Base-by-base conservation (phyloP, 352 stramenopile genomes). In the Globisporangium canariense region DNA sequence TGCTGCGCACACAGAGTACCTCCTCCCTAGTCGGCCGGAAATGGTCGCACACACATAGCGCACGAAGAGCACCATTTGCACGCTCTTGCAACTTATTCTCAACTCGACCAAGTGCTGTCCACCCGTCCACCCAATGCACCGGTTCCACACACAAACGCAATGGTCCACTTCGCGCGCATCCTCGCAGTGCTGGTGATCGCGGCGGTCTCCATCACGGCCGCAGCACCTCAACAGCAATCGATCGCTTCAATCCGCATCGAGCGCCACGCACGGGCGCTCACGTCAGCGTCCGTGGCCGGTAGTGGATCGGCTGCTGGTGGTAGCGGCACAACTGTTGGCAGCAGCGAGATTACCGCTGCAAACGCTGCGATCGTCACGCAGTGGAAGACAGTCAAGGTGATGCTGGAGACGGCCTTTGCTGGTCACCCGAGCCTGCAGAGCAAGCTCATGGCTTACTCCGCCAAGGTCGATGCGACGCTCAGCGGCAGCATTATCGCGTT, bases 311-410 rank as follows among this genome's bases (percentile, higher is more conserved):
- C 25, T 56, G 50, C 25, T 55, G 20, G 22, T 1, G 20, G 22
- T 11, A 22, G 51, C n/a, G 30, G 5, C 18, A 30, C 25, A 11
- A n/a, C 20, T 2, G 45, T 28, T 14, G 45, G n/a, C 3, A 25
- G 46, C 20, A 41, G 36, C 36, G 46, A 52, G n/a, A 52, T 52
- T 20, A 20, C 28, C n/a, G 51, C 51, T 6, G 30, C 28, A 30
- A 57, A 57, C 51, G 16, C 28, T 43, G 25, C 51, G 51, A 57
- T 57, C 28, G 32, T n/a, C 8, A 28, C 51, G 28, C 51, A 57
- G 13, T 57, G 32, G 28, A 41, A 28, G 14, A 30, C 30, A 14
- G 22, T 30, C 25, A 57, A 57, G 28, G 30, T 4, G 4, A 11
- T 57, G 51, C 28, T 57, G 28, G 51, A 57, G 51, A 57, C 14